A percentile compares a stretch with the other conserved stretches of the same genome.
Conservation (phyloP, 1,284 basidiomycete genomes). For the Ceratobasidium sp. region DNA sequence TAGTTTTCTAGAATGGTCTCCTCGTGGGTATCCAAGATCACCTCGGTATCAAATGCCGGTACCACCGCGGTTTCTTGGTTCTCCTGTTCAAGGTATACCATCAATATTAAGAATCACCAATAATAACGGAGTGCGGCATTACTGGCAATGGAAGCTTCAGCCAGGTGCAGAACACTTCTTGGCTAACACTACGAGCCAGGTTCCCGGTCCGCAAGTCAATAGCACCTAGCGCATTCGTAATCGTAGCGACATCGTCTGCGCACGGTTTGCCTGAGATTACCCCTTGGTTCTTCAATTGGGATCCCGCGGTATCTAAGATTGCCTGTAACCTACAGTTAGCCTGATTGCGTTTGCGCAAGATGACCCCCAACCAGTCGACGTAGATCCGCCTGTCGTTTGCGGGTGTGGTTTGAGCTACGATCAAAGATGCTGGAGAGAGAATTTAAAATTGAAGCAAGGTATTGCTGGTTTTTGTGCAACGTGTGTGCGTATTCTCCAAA, state of each 20-base stretch:
- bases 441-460: conserved; percentile 4
- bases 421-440: conserved; percentile 15
- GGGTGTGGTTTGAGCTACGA: neutral
- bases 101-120: neutral
- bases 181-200: conserved; percentile 12
- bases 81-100: conserved; percentile 14
- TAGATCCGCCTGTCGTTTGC: neutral
- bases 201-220: neutral
- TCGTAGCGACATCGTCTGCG: neutral
- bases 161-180: conserved; percentile 4
- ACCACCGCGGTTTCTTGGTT: neutral
- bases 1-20: neutral
- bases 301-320: neutral
- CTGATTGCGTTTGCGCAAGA: neutral
- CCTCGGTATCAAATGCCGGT: neutral
- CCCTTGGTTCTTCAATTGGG: neutral
- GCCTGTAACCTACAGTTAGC: neutral
- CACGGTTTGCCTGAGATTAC: neutral
- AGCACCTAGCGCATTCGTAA: neutral
- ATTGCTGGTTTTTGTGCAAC: conserved; percentile 10
- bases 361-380: neutral
- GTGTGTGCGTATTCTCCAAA: conserved; percentile 19
- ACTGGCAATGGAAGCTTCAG: conserved; percentile 16
- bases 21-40: neutral
- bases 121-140: neutral